Conservation (phyloP, 1,139 yeast species). For the Chernovozyma sophiae-reginae region DNA sequence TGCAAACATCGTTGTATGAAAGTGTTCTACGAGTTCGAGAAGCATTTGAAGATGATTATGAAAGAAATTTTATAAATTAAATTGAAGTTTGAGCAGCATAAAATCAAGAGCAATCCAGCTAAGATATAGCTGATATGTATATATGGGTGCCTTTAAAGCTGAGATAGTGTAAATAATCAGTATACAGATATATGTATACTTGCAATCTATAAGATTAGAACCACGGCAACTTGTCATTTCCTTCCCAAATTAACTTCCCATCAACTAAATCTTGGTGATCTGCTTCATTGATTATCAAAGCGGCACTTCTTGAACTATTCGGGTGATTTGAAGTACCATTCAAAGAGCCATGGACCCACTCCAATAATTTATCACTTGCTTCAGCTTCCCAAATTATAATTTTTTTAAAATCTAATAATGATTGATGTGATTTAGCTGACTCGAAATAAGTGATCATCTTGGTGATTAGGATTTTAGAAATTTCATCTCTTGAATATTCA, state of each 20-base stretch:
- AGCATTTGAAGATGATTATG: slow-evolving; percentile 25
- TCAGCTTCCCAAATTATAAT: slow-evolving; percentile 39
- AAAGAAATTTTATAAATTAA: too few relatives aligned
- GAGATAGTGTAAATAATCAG: too few relatives aligned
- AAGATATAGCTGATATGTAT: too few relatives aligned
- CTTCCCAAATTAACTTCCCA: slow-evolving; percentile 39
- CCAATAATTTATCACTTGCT: slow-evolving; percentile 12
- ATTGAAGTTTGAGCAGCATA: too few relatives aligned
- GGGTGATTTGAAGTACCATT: slow-evolving; percentile 19
- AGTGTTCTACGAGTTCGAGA: slow-evolving; percentile 27
- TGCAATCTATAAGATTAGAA: slow-evolving; percentile 18
- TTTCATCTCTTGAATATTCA: slow-evolving; percentile 15
- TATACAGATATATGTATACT: background rate
- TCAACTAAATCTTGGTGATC: slow-evolving; percentile 22
- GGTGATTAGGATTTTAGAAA: slow-evolving; percentile 20
- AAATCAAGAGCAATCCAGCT: too few relatives aligned
- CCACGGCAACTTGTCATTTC: slow-evolving; percentile 45
- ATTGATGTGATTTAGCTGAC: slow-evolving; percentile 10
- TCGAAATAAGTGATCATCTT: slow-evolving; percentile 19
- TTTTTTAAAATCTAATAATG: slow-evolving; percentile 15
- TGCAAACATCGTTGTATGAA: slow-evolving; percentile 16
- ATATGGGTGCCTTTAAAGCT: too few relatives aligned
- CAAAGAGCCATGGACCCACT: slow-evolving; percentile 15
- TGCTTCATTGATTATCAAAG: slow-evolving; percentile 20
- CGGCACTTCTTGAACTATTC: slow-evolving; percentile 38